Evolutionary conservation across 2,329 filamentous ascomycete genomes (phyloP), one percentile per base, ranked within the genome.

Genomic region (Aspergillus piperis): DNA sequence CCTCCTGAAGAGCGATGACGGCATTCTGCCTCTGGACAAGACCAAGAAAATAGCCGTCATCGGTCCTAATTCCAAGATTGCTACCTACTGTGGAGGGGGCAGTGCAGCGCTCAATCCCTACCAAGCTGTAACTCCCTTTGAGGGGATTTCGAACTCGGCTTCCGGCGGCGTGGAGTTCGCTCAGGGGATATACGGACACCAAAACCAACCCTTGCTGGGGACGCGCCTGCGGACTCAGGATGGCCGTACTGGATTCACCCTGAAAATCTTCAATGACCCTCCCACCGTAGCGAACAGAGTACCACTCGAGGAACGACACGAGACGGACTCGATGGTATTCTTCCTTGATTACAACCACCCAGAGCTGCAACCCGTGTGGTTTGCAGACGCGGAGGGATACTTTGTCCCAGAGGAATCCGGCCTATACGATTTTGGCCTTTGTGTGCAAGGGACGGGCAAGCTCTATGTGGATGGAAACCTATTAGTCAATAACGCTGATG

Each of bases 1-100:
- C 1, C 78, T 92, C 8, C 76, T 92, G 25, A 91, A 91, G 75
- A 92, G 92, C 68, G 82, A 90, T 3, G 81, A 82, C 52, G 78
- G 77, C 6, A 71, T 88, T 0, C 78, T 92, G 1, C 90, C 90
- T 0, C 70, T 84, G 42, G 66, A 76, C 39, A 75, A 71, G 27
- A 67, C 66, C 17, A 78, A 80, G 61, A 74, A 76, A 5, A 73
- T 81, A 23, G 80, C 81, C 15, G 73, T 84, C 17, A 82, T 85
- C 50, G 83, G 82, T 1, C 81, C 81, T 6, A 83, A 84, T 60
- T 76, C 82, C 1, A 80, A 80, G 49, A 71, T 74, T n/a, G 70
- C 75, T 13, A 64, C 72, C 2, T 77, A 75, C 59, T 77, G 86
- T 67, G 87, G 87, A 21, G 87, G 87, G 56, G 87, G 87, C 23